Evolutionary conservation across 2,329 filamentous ascomycete genomes (phyloP), one percentile per base, ranked within the genome.

Genomic region (Aureobasidium musti): DNA sequence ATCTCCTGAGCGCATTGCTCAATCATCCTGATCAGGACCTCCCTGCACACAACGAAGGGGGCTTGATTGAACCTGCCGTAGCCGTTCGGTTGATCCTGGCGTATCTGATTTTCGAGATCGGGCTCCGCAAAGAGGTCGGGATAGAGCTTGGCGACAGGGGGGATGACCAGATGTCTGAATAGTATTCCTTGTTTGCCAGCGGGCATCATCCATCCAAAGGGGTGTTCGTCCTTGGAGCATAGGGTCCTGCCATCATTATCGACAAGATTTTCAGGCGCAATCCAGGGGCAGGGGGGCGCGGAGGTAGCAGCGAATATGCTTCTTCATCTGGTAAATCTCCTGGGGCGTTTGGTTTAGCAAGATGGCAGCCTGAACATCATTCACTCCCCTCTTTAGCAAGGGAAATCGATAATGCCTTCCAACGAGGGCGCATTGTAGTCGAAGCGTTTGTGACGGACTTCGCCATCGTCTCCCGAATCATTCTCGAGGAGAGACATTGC

Each of bases 371-470:
- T 56, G n/a, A 3, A 56, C 53, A 23, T 56, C 53, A 28, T 4
- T 56, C 11, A 56, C 21, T 2, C 14, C 53, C 3, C 17, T 11
- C 5, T 28, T 26, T 5, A 17, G 13, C 6, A 41, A 56, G n/a
- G n/a, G 53, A 56, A 56, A 2, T 56, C 53, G 35, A 41, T 39
- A 7, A 41, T 56, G 3, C 35, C 53, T 7, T 21, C 21, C 1
- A 56, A 21, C 26, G 53, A 56, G n/a, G 53, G 53, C 8, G 53
- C 53, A 39, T 21, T n/a, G 21, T 41, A 56, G 14, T 56, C 53
- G 53, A 56, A 56, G 23, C 53, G 53, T 28, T 41, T 56, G 53
- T 56, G 53, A 26, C 53, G 33, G 53, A 56, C n/a, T 28, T 56
- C 53, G n/a, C 53, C 53, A 41, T 56, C 53, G 10, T 56, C 53